Conservation (phyloP, 768 basidiomycete species). For the Leccinum aurantiacum region DNA sequence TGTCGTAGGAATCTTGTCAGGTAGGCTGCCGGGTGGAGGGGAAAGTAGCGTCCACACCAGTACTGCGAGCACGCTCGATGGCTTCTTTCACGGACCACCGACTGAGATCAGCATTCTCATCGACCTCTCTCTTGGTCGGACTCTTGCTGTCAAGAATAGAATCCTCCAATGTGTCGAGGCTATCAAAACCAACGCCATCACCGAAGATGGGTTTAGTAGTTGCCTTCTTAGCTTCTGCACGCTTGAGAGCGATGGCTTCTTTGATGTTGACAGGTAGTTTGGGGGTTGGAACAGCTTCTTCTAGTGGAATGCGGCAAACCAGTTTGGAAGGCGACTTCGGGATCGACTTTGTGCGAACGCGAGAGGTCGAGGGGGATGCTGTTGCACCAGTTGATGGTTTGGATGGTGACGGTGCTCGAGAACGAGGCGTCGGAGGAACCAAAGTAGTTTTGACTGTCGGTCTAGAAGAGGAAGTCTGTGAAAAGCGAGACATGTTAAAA, state of each 20-base stretch:
- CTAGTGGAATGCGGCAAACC: conserved; percentile 23
- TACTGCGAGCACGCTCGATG: conserved; percentile 74
- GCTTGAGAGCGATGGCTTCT: conserved; percentile 76
- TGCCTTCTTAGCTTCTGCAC: conserved; percentile 76
- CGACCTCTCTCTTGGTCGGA: conserved; percentile 39
- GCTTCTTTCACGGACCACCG: conserved; percentile 69
- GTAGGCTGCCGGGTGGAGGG: conserved; percentile 44
- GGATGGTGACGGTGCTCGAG: conserved; percentile 32
- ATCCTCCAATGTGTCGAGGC: conserved; percentile 49
- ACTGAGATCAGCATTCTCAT: conserved; percentile 51
- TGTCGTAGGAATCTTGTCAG: conserved; percentile 44
- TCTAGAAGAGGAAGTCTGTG: conserved; percentile 37
- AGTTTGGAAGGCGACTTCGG: conserved; percentile 37
- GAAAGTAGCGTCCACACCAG: conserved; percentile 52
- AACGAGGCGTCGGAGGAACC: conserved; percentile 30
- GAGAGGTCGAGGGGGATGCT: conserved; percentile 29
- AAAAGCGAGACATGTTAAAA: conserved; percentile 41
- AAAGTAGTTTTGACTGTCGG: conserved; percentile 31
- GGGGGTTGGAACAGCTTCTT: conserved; percentile 29
- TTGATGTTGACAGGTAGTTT: conserved; percentile 52
- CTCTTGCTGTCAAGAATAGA: conserved; percentile 34
- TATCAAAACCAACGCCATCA: conserved; percentile 32
- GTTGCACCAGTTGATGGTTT: conserved; percentile 30
- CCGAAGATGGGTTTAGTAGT: conserved; percentile 23
- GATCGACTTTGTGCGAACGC: conserved; percentile 38